These are phyloP conservation scores for Spizellomyces punctatus DNA, from an alignment of 192 early-diverging fungal species.

Conservation along the genomic window DNA sequence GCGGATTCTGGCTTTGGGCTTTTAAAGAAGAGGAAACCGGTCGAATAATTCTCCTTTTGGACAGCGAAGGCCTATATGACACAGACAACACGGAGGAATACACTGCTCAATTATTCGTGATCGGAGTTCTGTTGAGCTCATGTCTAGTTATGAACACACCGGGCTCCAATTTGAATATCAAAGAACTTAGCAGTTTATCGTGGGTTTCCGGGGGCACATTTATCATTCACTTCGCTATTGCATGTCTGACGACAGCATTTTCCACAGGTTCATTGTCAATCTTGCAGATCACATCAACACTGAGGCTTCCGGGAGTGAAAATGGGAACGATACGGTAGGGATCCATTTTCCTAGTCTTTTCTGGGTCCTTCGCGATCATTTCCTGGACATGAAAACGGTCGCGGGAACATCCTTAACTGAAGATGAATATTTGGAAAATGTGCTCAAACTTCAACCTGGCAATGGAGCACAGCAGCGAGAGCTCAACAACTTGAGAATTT, in stretches of 20 bases:
- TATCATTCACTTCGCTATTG: background rate
- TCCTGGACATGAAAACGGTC: background rate
- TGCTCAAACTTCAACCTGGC: background rate
- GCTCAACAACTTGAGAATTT: background rate
- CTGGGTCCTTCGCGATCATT: conserved; percentile 6
- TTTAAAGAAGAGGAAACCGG: background rate
- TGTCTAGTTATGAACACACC: conserved; percentile 6
- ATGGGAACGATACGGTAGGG: background rate
- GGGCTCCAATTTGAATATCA: background rate
- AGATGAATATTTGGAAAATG: conserved; percentile 6
- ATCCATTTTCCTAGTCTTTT: conserved; percentile 9
- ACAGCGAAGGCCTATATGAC: conserved; percentile 21
- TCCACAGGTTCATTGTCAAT: conserved; percentile 5
- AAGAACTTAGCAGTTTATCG: conserved; percentile 3
- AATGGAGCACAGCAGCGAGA: background rate
- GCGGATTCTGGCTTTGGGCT: conserved; percentile 25
- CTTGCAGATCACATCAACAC: conserved; percentile 1
- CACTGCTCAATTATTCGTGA: conserved; percentile 12
- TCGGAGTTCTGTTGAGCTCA: conserved; percentile 12
- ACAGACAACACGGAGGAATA: too few relatives aligned
- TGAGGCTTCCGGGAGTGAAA: background rate
- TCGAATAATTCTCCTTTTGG: conserved; percentile 3
- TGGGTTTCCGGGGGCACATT: background rate
- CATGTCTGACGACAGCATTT: too few relatives aligned
- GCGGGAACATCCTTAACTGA: background rate